Evolutionary conservation across 164 flowering plant species (phyloP).

Genomic region (Echeveria elegans): DNA sequence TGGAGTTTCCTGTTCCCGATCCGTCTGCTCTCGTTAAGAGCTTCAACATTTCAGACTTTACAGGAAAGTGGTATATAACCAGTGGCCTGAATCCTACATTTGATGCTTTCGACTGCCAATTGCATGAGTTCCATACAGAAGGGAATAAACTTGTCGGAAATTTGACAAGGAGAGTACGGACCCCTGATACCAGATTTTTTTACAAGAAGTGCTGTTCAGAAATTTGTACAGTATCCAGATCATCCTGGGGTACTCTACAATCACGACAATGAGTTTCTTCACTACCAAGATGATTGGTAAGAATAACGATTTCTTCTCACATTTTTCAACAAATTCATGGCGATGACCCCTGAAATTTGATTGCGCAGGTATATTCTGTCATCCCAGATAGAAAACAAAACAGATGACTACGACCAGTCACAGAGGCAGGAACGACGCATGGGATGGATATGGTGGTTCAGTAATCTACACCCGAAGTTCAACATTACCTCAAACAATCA

Average conservation of each 20-base stretch:
- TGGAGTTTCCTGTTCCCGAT: conserved; percentile 82
- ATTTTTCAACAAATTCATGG: neutral
- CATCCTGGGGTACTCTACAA: conserved; percentile 80
- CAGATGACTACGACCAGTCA: conserved; percentile 86
- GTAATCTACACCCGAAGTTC: conserved; percentile 83
- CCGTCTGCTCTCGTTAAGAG: conserved; percentile 61
- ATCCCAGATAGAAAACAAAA: conserved; percentile 57
- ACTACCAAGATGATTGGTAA: conserved; percentile 96
- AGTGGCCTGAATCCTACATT: conserved; percentile 90
- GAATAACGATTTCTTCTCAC: conserved; percentile 6
- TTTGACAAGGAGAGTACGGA: conserved; percentile 73
- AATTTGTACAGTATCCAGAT: conserved; percentile 70
- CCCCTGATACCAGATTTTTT: conserved; percentile 83
- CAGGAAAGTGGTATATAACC: conserved; percentile 85
- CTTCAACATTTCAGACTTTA: conserved; percentile 73
- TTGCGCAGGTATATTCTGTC: conserved; percentile 81
- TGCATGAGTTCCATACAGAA: conserved; percentile 81
- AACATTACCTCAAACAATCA: conserved; percentile 60
- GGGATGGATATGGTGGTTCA: conserved; percentile 99
- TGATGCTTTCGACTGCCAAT: conserved; percentile 83
- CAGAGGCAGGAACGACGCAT: conserved; percentile 86
- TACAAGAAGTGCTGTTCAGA: conserved; percentile 63
- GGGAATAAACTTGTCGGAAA: conserved; percentile 71
- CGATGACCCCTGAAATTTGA: neutral
- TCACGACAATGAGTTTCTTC: conserved; percentile 90